Evolutionary conservation across 495 filamentous ascomycete species (phyloP), one percentile per base, ranked within the genome.

Genomic region (Daldinia decipiens): DNA sequence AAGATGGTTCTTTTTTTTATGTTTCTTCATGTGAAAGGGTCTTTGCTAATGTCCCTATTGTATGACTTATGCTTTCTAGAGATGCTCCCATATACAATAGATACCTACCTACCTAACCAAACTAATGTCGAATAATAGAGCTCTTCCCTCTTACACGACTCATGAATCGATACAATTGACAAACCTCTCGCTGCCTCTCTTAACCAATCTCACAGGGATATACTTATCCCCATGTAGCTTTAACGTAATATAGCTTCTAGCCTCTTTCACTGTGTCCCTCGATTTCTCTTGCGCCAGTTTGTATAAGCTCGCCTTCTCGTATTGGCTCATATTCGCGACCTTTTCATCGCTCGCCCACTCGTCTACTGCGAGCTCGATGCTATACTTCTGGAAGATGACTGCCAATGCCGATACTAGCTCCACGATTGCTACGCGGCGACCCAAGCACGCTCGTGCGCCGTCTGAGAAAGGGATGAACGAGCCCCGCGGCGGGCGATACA

Each of bases 401-500:
- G 89, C 85, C 59, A 95, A 82, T 62, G 87, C 90, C 0, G 90
- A 90, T 32, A 87, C 81, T 47, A 91, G 81, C 75, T 95, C 91
- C 67, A 93, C 92, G 79, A 93, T 90, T 13, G 92, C 91, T 69
- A 95, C 92, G 70, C 87, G 86, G 59, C 86, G 84, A 65, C 85
- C 92, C 68, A 88, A 83, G 79, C 90, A 95, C 67, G 89, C 87
- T 63, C 87, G 84, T 34, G 85, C 80, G 1, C 93, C 92, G 27
- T 92, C 91, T 53, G 87, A 89, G 78, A 93, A 95, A 0, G 93
- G 90, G 13, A 93, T 79, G 71, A 84, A 94, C 1, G 87, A 82
- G 2, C 91, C 90, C n/a, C 85, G 81, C 0, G 82, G 80, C 0
- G 90, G 90, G 24, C 84, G 82, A 79, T 86, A 90, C 58, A 88